Evolutionary conservation across 2,329 filamentous ascomycete species (phyloP).

Genomic region (Paecilomyces sp.): DNA sequence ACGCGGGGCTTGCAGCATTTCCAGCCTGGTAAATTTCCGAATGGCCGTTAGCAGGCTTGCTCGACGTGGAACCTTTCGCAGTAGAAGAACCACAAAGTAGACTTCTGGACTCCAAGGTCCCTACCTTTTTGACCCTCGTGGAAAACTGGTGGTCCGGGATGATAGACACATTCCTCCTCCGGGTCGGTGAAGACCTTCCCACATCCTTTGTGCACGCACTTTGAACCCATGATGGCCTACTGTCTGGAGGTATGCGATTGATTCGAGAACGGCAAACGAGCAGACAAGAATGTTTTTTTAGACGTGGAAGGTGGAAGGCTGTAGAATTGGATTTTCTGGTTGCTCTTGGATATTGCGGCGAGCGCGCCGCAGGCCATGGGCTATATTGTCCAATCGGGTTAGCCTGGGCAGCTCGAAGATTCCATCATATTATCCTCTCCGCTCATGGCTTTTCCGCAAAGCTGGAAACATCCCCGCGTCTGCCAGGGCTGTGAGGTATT

Average conservation of each 20-base stretch:
- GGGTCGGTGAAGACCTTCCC: constrained; percentile 78
- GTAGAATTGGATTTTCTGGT: not conserved
- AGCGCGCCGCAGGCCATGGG: not conserved
- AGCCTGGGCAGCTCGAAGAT: constrained; percentile 33
- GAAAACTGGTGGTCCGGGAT: constrained; percentile 88
- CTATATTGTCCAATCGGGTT: constrained; percentile 20
- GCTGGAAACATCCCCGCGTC: not conserved
- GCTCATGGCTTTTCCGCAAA: not conserved
- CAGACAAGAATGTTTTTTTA: not conserved
- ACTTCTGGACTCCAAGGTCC: constrained; percentile 13
- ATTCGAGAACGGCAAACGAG: not conserved
- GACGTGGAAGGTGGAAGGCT: not conserved
- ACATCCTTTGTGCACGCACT: constrained; percentile 95
- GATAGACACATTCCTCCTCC: constrained; percentile 80
- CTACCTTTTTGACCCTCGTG: constrained; percentile 98
- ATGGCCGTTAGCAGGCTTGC: not conserved
- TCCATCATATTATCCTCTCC: constrained; percentile 18
- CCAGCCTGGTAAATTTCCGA: constrained; percentile 60
- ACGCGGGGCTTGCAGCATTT: constrained; percentile 98
- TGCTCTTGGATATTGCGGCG: not conserved
- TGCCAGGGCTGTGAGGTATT: not conserved
- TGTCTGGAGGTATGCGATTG: not conserved
- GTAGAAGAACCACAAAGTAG: not conserved
- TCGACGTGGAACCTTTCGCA: not conserved
- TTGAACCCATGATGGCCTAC: constrained; percentile 36